Conservation (phyloP, 768 basidiomycete genomes). For the Suillus fuscotomentosus region DNA sequence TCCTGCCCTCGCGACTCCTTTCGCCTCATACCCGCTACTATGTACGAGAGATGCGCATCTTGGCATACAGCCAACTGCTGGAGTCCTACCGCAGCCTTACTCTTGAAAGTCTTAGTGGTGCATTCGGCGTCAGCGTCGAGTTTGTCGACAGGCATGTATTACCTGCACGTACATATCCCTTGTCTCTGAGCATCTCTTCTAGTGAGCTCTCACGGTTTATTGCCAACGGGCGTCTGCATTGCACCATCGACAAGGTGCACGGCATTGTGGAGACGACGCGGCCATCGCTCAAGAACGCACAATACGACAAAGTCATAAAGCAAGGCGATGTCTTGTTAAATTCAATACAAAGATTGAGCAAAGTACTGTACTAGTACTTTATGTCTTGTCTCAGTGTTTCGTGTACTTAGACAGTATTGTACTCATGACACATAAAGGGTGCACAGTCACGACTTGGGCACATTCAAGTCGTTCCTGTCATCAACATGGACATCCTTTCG, state of each 20-base stretch:
- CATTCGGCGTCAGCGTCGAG: constrained; percentile 86
- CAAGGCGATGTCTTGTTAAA: constrained; percentile 90
- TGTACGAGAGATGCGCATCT: constrained; percentile 93
- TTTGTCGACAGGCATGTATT: constrained; percentile 80
- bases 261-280: constrained; percentile 92
- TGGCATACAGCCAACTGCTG: constrained; percentile 89
- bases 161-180: neutral
- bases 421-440: neutral
- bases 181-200: neutral
- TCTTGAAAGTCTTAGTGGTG: constrained; percentile 76
- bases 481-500: neutral
- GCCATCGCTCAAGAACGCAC: constrained; percentile 70
- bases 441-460: neutral
- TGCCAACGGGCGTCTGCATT: constrained; percentile 78
- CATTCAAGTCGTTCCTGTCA: neutral
- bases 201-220: constrained; percentile 94
- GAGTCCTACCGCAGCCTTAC: constrained; percentile 90
- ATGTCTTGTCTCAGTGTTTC: neutral
- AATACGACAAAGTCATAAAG: constrained; percentile 91
- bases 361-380: constrained; percentile 64
- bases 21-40: constrained; percentile 87
- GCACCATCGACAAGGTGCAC: constrained; percentile 92
- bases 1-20: constrained; percentile 85
- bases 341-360: constrained; percentile 84
- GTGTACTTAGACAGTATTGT: neutral